Base-by-base conservation (phyloP, 805 yeast genomes). In the Suhomyces sp. region DNA sequence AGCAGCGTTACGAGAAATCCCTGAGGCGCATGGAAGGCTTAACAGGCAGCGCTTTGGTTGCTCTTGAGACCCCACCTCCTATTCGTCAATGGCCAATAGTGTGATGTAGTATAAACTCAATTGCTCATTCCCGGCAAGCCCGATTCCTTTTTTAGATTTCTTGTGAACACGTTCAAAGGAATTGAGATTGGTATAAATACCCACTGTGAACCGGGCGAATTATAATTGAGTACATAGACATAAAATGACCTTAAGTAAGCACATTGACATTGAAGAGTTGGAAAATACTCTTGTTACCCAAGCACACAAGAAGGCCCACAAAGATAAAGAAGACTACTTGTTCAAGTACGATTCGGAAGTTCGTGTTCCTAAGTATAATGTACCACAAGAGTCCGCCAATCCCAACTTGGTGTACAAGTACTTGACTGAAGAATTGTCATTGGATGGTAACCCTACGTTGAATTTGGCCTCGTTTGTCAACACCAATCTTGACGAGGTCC, bases 391-490 rank as follows among this genome's bases (percentile, higher is more conserved):
- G 12, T 89, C 93, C 1, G 68, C 83, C 47, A 68, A 74, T 8
- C 71, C 80, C 2, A 72, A 73, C 6, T 65, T 76, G 48, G 86
- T 89, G 8, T 86, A 83, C 63, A 76, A 82, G 40, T 69, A 86
- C 61, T 75, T 91, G 54, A 83, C 80, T 57, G 87, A 86, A 62
- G 96, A 88, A 57, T 74, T 92, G 68, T 74, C 84, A 12, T 76
- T 92, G 53, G 97, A 91, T 65, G 97, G 97, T 15, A 83, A 79
- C 59, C 94, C 97, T 21, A 82, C 84, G 19, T 76, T 91, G 66
- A 91, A 92, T 66, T 70, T 91, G 66, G 97, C 97, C 3, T 85
- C 93, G 27, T 91, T 91, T 65, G 97, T 91, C 57, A 89, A 88
- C 71, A 91, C 96, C 6, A 79, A 75, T 57, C 64, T 85, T 20